phyloP scores from a whole-genome alignment of 2,329 filamentous ascomycete species.

The Penicillium sp. region DNA sequence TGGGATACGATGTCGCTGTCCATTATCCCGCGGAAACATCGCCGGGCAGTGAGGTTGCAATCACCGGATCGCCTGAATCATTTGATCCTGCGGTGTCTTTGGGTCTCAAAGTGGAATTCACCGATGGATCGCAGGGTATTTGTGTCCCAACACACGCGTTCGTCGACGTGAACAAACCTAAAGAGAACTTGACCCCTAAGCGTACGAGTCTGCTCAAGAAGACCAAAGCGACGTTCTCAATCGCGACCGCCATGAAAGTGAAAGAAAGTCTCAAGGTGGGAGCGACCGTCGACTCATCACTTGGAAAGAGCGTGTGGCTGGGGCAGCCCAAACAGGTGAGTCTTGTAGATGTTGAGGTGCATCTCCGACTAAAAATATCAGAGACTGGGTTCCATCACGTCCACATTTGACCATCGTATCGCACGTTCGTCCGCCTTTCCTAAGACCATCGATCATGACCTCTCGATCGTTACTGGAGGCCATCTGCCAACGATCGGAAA shows the following conservation, averaged over 20 bases:
- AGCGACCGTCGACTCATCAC: conserved; percentile 8
- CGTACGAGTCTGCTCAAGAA: conserved; percentile 1
- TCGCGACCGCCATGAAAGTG: conserved; percentile 5
- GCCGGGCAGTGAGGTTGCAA: conserved; percentile 6
- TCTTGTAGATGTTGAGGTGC: background rate
- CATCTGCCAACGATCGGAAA: conserved; percentile 6
- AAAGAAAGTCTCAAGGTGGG: conserved; percentile 8
- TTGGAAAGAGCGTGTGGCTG: conserved; percentile 15
- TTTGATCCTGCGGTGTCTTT: conserved; percentile 6
- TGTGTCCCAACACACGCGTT: conserved; percentile 17
- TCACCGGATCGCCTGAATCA: conserved; percentile 3
- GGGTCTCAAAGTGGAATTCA: conserved; percentile 15
- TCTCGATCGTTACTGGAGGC: conserved; percentile 10
- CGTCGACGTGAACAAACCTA: conserved; percentile 9
- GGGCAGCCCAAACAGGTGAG: conserved; percentile 10
- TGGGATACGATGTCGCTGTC: conserved; percentile 15
- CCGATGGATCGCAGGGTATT: conserved; percentile 12
- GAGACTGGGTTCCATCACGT: conserved; percentile 11
- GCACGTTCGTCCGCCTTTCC: conserved; percentile 8
- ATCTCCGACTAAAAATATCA: background rate
- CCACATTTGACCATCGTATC: conserved; percentile 12
- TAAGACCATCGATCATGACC: conserved; percentile 9
- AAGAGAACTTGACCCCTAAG: conserved; percentile 3
- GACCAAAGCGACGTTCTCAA: conserved; percentile 5
- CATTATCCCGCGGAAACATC: conserved; percentile 9